Evolutionary conservation across 345 rosid species (phyloP).

Genomic region (Boechera divaricarpa): DNA sequence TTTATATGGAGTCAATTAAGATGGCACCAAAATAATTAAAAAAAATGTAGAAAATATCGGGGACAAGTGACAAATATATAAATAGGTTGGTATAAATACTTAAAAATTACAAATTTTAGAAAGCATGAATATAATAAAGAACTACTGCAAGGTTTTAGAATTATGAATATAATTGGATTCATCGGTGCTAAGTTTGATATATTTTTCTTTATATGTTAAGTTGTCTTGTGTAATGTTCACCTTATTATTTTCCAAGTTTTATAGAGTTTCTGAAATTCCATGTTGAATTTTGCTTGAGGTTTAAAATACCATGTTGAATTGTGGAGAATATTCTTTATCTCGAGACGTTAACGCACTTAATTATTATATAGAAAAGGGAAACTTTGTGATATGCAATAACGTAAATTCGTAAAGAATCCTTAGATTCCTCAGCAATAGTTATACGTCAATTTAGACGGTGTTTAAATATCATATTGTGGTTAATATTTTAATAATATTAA

Average conservation of each 20-base stretch:
- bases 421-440: slow-evolving; percentile 29
- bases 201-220: not conserved
- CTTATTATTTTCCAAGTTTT: slow-evolving; percentile 4
- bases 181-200: not conserved
- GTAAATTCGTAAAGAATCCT: slow-evolving; percentile 18
- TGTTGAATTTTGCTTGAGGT: slow-evolving; percentile 13
- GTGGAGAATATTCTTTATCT: slow-evolving; percentile 26
- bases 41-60: not conserved
- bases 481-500: not conserved
- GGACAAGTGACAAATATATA: slow-evolving; percentile 21
- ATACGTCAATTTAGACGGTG: slow-evolving; percentile 29
- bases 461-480: slow-evolving; percentile 3
- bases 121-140: not conserved
- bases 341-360: not conserved
- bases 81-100: not conserved
- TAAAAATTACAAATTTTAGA: not conserved
- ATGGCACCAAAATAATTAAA: too few species aligned
- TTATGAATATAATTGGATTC: not conserved
- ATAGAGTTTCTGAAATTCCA: slow-evolving; percentile 1
- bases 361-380: slow-evolving; percentile 13
- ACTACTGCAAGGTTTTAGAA: not conserved
- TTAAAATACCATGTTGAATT: slow-evolving; percentile 27
- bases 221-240: not conserved
- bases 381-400: slow-evolving; percentile 31
- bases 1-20: not conserved